A percentile compares a stretch with the other conserved stretches of the same genome.
Evolutionary conservation across 306 rosid species (phyloP).

Genomic region (Macrotyloma uniflorum): DNA sequence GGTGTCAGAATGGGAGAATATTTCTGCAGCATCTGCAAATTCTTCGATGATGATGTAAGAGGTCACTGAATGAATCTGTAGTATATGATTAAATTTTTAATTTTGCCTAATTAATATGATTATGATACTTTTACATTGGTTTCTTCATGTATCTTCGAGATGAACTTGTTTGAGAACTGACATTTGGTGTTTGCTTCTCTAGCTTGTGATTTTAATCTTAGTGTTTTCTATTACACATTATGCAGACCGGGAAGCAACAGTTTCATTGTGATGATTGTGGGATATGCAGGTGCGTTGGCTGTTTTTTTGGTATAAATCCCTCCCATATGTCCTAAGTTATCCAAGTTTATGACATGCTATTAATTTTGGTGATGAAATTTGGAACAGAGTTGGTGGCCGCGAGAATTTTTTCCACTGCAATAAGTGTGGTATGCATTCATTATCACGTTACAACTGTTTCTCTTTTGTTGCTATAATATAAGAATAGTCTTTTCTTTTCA

Average conservation of each 20-base stretch:
- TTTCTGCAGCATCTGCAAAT: constrained; percentile 86
- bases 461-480: neutral
- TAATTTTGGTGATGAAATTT: constrained; percentile 38
- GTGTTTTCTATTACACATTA: constrained; percentile 8
- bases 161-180: constrained; percentile 15
- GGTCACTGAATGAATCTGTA: constrained; percentile 2
- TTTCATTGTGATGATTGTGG: constrained; percentile 98
- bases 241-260: constrained; percentile 72
- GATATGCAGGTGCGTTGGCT: constrained; percentile 78
- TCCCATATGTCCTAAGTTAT: neutral
- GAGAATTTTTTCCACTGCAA: constrained; percentile 87
- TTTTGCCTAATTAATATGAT: constrained; percentile 22
- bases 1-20: constrained; percentile 96
- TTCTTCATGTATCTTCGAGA: constrained; percentile 17
- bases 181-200: constrained; percentile 11
- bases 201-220: constrained; percentile 21
- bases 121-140: neutral
- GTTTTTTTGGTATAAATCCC: constrained; percentile 21
- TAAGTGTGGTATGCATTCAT: constrained; percentile 80
- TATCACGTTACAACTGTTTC: neutral
- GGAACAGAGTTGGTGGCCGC: constrained; percentile 83
- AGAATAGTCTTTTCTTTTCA: neutral
- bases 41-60: constrained; percentile 91
- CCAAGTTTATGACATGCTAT: constrained; percentile 33
- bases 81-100: constrained; percentile 1